Evolutionary conservation across 805 yeast genomes (phyloP), one percentile per base, ranked within the genome.

Genomic region (Sugiyamaella floridensis): DNA sequence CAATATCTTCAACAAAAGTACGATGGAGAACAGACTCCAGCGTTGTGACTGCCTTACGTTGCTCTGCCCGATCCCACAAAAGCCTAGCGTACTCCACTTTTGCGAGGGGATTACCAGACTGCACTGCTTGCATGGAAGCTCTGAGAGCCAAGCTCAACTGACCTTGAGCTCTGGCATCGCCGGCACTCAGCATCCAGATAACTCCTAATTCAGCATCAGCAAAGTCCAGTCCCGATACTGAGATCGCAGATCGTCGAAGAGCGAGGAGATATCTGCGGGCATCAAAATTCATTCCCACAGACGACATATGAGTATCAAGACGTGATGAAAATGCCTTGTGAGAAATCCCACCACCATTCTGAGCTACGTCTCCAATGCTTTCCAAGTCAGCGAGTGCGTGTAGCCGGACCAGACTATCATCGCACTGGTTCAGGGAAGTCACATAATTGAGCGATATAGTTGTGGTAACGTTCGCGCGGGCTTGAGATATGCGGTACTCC

Each of bases 21-120:
- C 55, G 47, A 7, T 53, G 62, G 9, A 64, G 51, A 42, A 79
- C 66, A 14, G 76, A 74, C 8, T 76, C 76, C 40, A 87, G 70
- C 7, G 80, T 73, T 49, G 85, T 82, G 44, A 92, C 75, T 0
- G 98, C 98, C 59, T 89, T 84, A 20, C 89, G 78, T 55, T 81
- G 87, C 57, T 89, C 95, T 0, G 95, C 96, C 63, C 86, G 88
- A 2, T 82, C 84, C 97, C 98, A 92, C 41, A 89, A 67, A 8
- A 93, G 74, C 53, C 86, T 82, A 3, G 97, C 84, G 66, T 85
- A 84, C 64, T 89, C 96, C 41, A 85, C 54, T 16, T 52, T 50
- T 4, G 66, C 65, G 19, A 53, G 47, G 8, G 61, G 62, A 18
- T 55, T 15, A 59, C 60, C 32, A 10, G 57, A 40, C 32, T 72